These are phyloP conservation scores for Stephania cephalantha DNA, from an alignment of 164 flowering plant genomes.

Conservation along the genomic window DNA sequence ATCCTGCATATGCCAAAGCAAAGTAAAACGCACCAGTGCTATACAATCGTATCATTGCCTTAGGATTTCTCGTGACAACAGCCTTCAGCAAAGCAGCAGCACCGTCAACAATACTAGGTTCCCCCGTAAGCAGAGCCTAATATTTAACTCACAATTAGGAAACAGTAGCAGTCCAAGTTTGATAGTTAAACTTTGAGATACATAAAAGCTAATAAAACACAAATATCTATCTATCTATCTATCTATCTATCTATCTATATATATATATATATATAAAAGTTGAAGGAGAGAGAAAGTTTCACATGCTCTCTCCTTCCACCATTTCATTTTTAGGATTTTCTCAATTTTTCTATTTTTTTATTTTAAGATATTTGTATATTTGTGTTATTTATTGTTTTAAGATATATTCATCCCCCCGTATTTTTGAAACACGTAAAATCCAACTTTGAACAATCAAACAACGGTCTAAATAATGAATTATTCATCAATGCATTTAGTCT, in stretches of 20 bases:
- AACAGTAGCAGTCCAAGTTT: not conserved
- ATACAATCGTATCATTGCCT: conserved; percentile 90
- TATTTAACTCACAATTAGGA: not conserved
- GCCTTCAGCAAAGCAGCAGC: conserved; percentile 89
- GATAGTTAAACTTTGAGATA: not conserved
- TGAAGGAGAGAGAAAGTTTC: too few relatives aligned
- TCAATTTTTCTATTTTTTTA: too few relatives aligned
- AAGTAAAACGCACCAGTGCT: conserved; percentile 97
- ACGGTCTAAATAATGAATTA: too few relatives aligned
- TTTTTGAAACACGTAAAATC: too few relatives aligned
- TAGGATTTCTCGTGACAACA: conserved; percentile 94
- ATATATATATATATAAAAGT: too few relatives aligned
- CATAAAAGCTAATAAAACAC: not conserved
- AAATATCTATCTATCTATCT: not conserved
- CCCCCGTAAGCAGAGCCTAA: conserved; percentile 96
- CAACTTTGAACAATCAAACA: too few relatives aligned
- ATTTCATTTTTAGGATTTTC: too few relatives aligned
- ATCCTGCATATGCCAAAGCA: conserved; percentile 96
- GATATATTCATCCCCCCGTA: too few relatives aligned
- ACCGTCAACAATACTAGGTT: conserved; percentile 88
- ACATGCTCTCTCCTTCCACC: too few relatives aligned
- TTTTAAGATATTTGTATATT: too few relatives aligned
- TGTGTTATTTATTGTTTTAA: too few relatives aligned
- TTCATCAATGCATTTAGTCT: too few relatives aligned
- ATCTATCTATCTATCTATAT: not conserved